Evolutionary conservation across 306 rosid species (phyloP), one percentile per base, ranked within the genome.

Genomic region (Parietaria judaica): DNA sequence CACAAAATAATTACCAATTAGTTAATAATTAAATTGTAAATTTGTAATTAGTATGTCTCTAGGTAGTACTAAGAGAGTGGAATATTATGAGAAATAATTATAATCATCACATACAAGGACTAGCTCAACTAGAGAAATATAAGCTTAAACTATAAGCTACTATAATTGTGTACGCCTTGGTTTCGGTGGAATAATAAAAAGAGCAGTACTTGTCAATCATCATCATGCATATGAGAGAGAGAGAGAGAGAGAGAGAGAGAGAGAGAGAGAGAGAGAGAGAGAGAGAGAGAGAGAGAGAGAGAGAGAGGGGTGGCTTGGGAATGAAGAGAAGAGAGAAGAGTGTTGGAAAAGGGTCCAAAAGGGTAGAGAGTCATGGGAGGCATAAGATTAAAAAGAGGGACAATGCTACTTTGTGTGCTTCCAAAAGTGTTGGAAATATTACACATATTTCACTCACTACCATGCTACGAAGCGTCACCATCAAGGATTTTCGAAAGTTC

Each of bases 141-240:
- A 12, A 72, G 60, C 81, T 61, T 75, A 61, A 37, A 55, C 54
- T 51, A 44, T 75, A 75, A 75, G 72, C 66, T 39, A 70, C 65
- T 49, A 8, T 31, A 56, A 10, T 36, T 4, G 36, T 16, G 9
- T 60, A 31, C 59, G 34, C 54, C 68, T 61, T 49, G 51, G 55
- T 70, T 70, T 76, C 66, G 66, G 50, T 59, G 60, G 72, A 66
- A 61, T 61, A 67, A 16, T 31, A 7, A 47, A 70, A 63, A 60
- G 64, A 37, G 9, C 31, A 43, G 44, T 54, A 51, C 47, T 53
- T 45, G 11, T 31, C 51, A 57, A 47, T 56, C 37, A 58, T 36
- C 37, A 36, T 51, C 38, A 8, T 49, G 12, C 31, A 56, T 36
- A 36, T 23, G 15, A 7, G 54, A 60, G 54, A 4, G 66, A n/a